These are phyloP conservation scores for Trametes hirsuta DNA, from an alignment of 1,284 basidiomycete genomes.

Conservation along the genomic window DNA sequence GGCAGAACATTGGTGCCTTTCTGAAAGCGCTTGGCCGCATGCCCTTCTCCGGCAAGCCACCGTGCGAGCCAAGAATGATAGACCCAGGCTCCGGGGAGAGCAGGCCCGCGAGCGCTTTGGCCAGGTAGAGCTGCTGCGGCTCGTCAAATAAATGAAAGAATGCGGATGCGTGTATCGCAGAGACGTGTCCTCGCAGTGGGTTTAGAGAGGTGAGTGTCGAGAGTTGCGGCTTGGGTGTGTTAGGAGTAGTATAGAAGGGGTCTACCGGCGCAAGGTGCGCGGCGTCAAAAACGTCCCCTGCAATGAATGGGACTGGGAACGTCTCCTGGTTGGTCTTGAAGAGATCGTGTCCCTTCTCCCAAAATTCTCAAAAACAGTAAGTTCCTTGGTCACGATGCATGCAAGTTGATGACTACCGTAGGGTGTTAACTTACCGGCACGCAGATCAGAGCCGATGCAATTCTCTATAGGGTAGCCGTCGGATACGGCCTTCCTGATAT, in stretches of 20 bases:
- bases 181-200: conserved; percentile 44
- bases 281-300: conserved; percentile 45
- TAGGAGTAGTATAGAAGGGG: conserved; percentile 28
- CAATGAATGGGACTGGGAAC: conserved; percentile 47
- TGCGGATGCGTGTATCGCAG: conserved; percentile 46
- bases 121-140: conserved; percentile 43
- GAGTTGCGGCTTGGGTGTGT: conserved; percentile 35
- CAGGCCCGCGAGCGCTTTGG: conserved; percentile 41
- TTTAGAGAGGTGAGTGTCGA: conserved; percentile 40
- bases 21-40: conserved; percentile 11
- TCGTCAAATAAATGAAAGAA: conserved; percentile 54
- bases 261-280: conserved; percentile 30
- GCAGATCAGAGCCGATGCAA: conserved; percentile 40
- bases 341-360: conserved; percentile 36
- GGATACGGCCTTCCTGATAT: conserved; percentile 43
- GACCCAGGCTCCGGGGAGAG: conserved; percentile 40
- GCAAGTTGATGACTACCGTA: not conserved
- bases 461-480: conserved; percentile 42
- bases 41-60: conserved; percentile 25
- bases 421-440: conserved; percentile 28
- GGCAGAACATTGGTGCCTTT: conserved; percentile 30
- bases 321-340: conserved; percentile 35
- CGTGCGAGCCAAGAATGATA: conserved; percentile 39
- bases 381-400: not conserved
- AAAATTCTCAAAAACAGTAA: conserved; percentile 25